Evolutionary conservation across 192 early-diverging fungal species (phyloP), one percentile per base, ranked within the genome.

Genomic region (Entomortierella parvispora): DNA sequence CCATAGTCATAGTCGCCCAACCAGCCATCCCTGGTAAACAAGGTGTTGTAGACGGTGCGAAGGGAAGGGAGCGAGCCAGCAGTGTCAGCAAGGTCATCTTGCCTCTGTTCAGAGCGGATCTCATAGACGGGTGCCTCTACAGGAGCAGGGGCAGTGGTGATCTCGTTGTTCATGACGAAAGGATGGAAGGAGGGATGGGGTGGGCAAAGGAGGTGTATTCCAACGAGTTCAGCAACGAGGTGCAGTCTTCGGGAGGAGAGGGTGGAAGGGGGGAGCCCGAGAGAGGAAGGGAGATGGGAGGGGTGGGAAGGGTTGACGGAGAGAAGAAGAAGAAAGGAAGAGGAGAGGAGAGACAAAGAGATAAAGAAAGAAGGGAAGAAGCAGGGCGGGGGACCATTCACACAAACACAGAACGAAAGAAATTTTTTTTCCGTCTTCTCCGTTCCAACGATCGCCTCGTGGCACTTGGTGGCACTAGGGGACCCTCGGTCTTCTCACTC

Each of bases 11-110:
- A 80, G 50, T 81, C 71, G 31, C 83, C 83, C 28, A 71, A 55
- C 83, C 83, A 84, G 25, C 83, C 83, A 28, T 82, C 81, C 34
- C 60, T 78, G 2, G 83, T 85, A 25, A 66, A 57, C 37, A 76
- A 40, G 14, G 51, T 63, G 23, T 76, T 47, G 65, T 58, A 63
- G 48, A 76, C 50, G 37, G 33, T 43, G 10, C 43, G 50, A 14
- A 76, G 54, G 20, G 65, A 29, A 4, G 72, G 72, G 37, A 76
- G 33, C 23, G 43, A 51, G 23, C 59, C 72, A 23, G 65, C 47
- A 11, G 72, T 76, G 65, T 76, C 33, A 28, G 52, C 37, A 18
- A 76, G 65, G 18, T 76, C 72, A 9, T 76, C 72, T 3, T 54
- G 51, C 15, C 60, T 49, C 22, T 64, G 40, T 4, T 65, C 49